Base-by-base conservation (phyloP, 1,284 basidiomycete genomes). In the Austroboletus niveus region DNA sequence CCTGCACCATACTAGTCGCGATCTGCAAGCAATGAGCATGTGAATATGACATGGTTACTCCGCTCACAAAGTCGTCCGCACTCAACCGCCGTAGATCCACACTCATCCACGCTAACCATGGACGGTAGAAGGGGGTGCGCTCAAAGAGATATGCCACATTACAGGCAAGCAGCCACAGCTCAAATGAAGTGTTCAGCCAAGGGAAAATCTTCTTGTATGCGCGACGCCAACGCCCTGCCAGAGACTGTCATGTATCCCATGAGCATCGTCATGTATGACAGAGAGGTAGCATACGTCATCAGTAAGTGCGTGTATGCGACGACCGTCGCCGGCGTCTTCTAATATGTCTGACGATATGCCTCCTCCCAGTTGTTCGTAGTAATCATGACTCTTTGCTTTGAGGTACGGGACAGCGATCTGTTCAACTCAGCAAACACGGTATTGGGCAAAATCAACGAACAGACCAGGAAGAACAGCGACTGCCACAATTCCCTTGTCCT, bases 91-190 rank as follows among this genome's bases (percentile, higher is more conserved):
- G 82, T 20, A 96, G 69, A 62, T 94, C 89, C 14, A 97, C 77
- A 8, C 90, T 86, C 54, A 95, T 82, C 84, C 88, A 88, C 30
- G 78, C 75, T 53, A 94, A 71, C 95, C 95, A 99, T 11, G 96
- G 96, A 57, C 95, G 82, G 73, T 96, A 96, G 67, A 86, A 89
- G 1, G 88, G 82, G 11, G 89, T 94, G 65, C 80, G 81, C 58
- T 93, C 90, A 66, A 98, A 98, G 24, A 98, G 77, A 71, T 98
- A 99, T 8, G 86, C 84, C 32, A 98, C 72, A 68, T 97, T 97
- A 76, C 87, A 91, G 35, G 81, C 72, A 15, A 98, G 77, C 53
- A 97, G 74, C 81, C 89, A 91, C 20, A 86, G 59, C 69, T 99
- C 95, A 58, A 89, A 89, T 2, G 75, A 65, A 7, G 84, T 78